phyloP scores from a whole-genome alignment of 2,329 filamentous ascomycete genomes.

The Pezizomycotina sp. region DNA sequence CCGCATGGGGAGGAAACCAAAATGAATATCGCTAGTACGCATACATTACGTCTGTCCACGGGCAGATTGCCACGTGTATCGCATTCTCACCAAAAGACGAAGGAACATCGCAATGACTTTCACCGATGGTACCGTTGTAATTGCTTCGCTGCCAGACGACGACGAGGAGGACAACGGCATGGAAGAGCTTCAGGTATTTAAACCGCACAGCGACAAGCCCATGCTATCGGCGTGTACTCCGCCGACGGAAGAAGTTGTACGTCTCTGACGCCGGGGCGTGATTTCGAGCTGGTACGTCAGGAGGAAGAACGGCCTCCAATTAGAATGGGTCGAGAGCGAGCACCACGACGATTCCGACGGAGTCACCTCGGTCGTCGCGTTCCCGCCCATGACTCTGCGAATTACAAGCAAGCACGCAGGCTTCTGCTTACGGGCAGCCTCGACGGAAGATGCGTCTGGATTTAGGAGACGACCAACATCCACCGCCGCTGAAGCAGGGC shows the following conservation, averaged over 20 bases:
- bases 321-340: slow-evolving; percentile 10
- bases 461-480: slow-evolving; percentile 18
- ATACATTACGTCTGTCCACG: slow-evolving; percentile 7
- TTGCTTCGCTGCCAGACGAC: slow-evolving; percentile 11
- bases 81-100: slow-evolving; percentile 13
- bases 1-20: slow-evolving; percentile 6
- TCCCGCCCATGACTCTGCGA: slow-evolving; percentile 18
- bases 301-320: slow-evolving; percentile 5
- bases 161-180: slow-evolving; percentile 14
- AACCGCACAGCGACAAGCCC: slow-evolving; percentile 6
- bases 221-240: slow-evolving; percentile 12
- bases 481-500: slow-evolving; percentile 16
- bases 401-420: slow-evolving; percentile 17
- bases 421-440: slow-evolving; percentile 19
- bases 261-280: slow-evolving; percentile 14
- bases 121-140: slow-evolving; percentile 8
- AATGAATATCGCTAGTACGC: slow-evolving; percentile 13
- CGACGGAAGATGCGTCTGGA: slow-evolving; percentile 16
- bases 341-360: slow-evolving; percentile 11
- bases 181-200: slow-evolving; percentile 6
- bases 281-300: slow-evolving; percentile 16
- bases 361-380: slow-evolving; percentile 18
- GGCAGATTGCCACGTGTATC: slow-evolving; percentile 9
- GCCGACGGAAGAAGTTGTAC: slow-evolving; percentile 14
- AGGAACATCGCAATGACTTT: slow-evolving; percentile 12